Evolutionary conservation across 2,329 filamentous ascomycete species (phyloP).

Genomic region (Cephalotrichum gorgonifer): DNA sequence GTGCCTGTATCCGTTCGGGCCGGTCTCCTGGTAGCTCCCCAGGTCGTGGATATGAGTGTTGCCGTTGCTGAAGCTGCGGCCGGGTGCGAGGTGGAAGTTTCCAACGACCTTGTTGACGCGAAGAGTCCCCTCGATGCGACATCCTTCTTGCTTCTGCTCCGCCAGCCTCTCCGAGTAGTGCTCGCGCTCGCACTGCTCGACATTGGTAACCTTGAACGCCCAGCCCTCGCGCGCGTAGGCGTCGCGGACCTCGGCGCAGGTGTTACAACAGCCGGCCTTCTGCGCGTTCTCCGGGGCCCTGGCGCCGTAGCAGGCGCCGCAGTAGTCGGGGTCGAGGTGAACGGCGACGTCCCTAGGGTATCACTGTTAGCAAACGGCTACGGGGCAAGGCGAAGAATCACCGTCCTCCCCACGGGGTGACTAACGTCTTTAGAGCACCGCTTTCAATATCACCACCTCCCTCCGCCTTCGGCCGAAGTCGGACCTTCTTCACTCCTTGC

Average conservation of each 20-base stretch:
- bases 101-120: slow-evolving; percentile 97
- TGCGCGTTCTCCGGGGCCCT: slow-evolving; percentile 56
- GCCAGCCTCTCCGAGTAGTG: slow-evolving; percentile 87
- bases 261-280: slow-evolving; percentile 92
- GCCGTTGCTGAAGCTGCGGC: slow-evolving; percentile 88
- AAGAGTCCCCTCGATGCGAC: slow-evolving; percentile 82
- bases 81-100: slow-evolving; percentile 97
- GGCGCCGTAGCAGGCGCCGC: slow-evolving; percentile 87
- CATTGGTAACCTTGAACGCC: slow-evolving; percentile 86
- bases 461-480: slow-evolving; percentile 60
- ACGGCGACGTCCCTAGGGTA: slow-evolving; percentile 49
- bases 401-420: slow-evolving; percentile 7
- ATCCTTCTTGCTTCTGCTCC: slow-evolving; percentile 81
- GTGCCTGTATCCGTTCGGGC: slow-evolving; percentile 48
- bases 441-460: slow-evolving; percentile 68
- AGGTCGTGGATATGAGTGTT: slow-evolving; percentile 98
- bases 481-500: slow-evolving; percentile 86
- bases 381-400: neutral
- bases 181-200: slow-evolving; percentile 92
- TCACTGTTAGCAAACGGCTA: neutral
- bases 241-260: slow-evolving; percentile 91
- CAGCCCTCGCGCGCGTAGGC: slow-evolving; percentile 83
- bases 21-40: slow-evolving; percentile 79
- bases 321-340: slow-evolving; percentile 87
- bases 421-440: slow-evolving; percentile 57